Base-by-base conservation (phyloP, 805 yeast genomes). In the Kodamaea fukazawae region DNA sequence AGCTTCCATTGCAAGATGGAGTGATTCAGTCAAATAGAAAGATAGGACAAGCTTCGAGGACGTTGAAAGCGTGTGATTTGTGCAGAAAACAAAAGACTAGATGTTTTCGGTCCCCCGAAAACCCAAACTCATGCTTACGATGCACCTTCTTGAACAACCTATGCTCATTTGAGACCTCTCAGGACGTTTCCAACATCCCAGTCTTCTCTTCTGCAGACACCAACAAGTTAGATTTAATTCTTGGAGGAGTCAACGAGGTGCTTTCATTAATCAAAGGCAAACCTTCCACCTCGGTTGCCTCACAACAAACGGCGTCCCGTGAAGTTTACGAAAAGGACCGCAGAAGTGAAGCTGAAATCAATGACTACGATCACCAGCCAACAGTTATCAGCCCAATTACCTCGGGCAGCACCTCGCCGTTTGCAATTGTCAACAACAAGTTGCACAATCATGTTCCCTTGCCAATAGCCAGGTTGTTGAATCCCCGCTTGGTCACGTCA, bases 31-130 rank as follows among this genome's bases (percentile, higher is more conserved):
- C 29, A 15, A 44, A 40, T 28, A 35, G 51, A 5, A 45, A 37
- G 28, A 25, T 41, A 23, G 51, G 43, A 7, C 53, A 49, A 38
- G 65, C 64, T 1, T 54, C 64, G 6, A 47, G 84, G 30, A 76
- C 81, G 0, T 49, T 73, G 1, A 65, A 62, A 35, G 85, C 85
- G 0, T 79, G 85, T 54, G 71, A 70, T 5, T 52, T 65, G 6
- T 79, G 85, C 51, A 65, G 83, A 32, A 69, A 65, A 36, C 78
- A 74, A 44, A 79, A 79, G 61, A 75, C 87, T 1, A 60, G 84
- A 42, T 83, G 89, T 48, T 73, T 80, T 51, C 73, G 81, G 36
- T 68, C 78, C 9, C 66, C 75, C 1, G 67, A 61, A 17, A 64
- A 70, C 12, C 49, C 61, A 4, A 56, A 62, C 7, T 65, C 77